Evolutionary conservation across 2,329 filamentous ascomycete species (phyloP), one percentile per base, ranked within the genome.

Genomic region (Clathrospora elynae): DNA sequence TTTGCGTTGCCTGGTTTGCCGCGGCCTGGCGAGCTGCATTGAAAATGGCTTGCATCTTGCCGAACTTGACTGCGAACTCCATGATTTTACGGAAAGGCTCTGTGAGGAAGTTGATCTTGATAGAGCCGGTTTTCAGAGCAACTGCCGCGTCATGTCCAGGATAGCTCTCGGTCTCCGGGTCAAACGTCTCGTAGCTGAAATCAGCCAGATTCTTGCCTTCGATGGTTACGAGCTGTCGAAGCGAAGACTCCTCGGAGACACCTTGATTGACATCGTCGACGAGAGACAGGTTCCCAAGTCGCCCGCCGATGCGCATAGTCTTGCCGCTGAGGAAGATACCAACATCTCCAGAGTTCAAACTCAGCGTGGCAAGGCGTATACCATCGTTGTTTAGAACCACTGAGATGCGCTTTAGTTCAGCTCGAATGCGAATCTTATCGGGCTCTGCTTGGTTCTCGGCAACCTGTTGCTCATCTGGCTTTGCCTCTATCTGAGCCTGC

Each of bases 31-130:
- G 84, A 9, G 95, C 93, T 28, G 93, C 92, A 64, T 99, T 99
- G 76, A 96, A 99, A 38, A 99, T 87, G 14, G 93, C 92, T 71
- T 99, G 93, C 93, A 99, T 99, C 72, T 95, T 96, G 48, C 95
- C 93, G 68, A 99, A 99, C 62, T 99, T 99, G 68, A 99, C 90
- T 29, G 95, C 78, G 70, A 99, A 99, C 56, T 95, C 89, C 71
- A 99, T 89, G 53, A 99, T 97, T 73, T 97, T 97, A 37, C 93
- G 84, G 76, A 97, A 96, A 0, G 93, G 93, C 68, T 99, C 95
- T 49, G 96, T 92, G 3, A 97, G 75, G 67, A 99, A 99, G 67
- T 96, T 97, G 66, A 99, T 79, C 73, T 95, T 97, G 68, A 99
- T 86, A 0, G 93, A 99, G 1, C 93, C 93, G 12, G 93, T 92